Conservation (phyloP, 163 green algal species). For the Prototheca cutis region DNA sequence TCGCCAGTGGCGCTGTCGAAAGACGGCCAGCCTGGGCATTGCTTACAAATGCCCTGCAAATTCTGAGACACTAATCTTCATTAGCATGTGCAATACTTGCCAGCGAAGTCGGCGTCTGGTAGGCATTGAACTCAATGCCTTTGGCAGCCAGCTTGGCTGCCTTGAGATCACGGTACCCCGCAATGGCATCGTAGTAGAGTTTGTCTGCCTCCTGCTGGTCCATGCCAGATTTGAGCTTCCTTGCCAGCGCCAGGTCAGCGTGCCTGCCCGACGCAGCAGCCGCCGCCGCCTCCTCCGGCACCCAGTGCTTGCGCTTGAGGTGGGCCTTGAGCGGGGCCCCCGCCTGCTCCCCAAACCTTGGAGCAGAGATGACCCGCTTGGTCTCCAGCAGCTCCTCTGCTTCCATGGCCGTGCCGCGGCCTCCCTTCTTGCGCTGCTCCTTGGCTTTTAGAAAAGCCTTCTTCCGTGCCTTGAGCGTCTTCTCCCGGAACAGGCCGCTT, state of each 20-base stretch:
- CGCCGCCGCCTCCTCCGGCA: too few relatives aligned
- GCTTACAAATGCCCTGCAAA: neutral
- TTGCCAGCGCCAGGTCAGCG: neutral
- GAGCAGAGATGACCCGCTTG: neutral
- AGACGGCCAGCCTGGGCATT: too few relatives aligned
- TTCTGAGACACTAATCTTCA: neutral
- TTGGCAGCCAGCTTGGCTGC: neutral
- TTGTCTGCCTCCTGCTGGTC: neutral
- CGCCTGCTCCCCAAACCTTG: slow-evolving; percentile 15
- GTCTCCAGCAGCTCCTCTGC: slow-evolving; percentile 4
- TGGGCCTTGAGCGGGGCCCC: slow-evolving; percentile 5
- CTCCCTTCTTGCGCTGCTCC: slow-evolving; percentile 1
- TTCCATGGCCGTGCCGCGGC: neutral
- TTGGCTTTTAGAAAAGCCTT: neutral
- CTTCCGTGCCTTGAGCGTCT: slow-evolving; percentile 2
- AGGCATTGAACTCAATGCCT: neutral
- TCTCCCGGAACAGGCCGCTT: neutral
- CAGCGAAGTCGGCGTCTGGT: neutral
- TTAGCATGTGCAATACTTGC: neutral
- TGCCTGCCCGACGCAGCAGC: neutral
- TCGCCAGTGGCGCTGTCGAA: too few relatives aligned
- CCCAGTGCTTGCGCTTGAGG: slow-evolving; percentile 13
- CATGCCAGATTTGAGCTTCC: neutral
- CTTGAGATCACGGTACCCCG: neutral
- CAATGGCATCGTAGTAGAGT: neutral